phyloP scores from a whole-genome alignment of 139 green algal genomes.

The Micromonas pusilla region DNA sequence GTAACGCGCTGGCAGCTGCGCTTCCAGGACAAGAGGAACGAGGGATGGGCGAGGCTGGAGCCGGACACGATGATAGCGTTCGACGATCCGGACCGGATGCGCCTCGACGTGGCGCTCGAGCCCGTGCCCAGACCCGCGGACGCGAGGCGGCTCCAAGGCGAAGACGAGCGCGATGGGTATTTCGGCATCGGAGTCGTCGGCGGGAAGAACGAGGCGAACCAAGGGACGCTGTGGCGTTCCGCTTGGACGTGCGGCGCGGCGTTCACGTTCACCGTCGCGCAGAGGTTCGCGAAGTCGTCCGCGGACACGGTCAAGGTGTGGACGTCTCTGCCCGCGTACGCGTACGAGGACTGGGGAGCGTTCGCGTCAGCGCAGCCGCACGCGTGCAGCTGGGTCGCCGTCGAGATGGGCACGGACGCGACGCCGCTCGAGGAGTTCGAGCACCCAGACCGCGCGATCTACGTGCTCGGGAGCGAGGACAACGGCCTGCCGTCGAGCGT shows the following conservation, averaged over 20 bases:
- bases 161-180: background rate
- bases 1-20: background rate
- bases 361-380: background rate
- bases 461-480: background rate
- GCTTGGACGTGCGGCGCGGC: background rate
- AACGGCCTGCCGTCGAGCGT: background rate
- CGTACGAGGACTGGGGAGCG: background rate
- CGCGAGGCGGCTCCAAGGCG: no score
- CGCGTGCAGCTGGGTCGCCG: background rate
- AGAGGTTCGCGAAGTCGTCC: background rate
- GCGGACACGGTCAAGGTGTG: background rate
- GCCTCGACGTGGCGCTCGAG: background rate
- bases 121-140: no score
- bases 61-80: background rate
- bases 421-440: conserved; percentile 2
- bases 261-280: background rate
- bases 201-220: background rate
- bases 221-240: conserved; percentile 6
- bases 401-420: conserved; percentile 17
- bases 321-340: background rate
- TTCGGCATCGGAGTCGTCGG: conserved; percentile 5
- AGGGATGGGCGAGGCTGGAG: background rate
- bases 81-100: background rate
- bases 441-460: background rate
- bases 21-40: background rate